phyloP scores from a whole-genome alignment of 2,329 filamentous ascomycete species.

The Stenocarpella maydis region DNA sequence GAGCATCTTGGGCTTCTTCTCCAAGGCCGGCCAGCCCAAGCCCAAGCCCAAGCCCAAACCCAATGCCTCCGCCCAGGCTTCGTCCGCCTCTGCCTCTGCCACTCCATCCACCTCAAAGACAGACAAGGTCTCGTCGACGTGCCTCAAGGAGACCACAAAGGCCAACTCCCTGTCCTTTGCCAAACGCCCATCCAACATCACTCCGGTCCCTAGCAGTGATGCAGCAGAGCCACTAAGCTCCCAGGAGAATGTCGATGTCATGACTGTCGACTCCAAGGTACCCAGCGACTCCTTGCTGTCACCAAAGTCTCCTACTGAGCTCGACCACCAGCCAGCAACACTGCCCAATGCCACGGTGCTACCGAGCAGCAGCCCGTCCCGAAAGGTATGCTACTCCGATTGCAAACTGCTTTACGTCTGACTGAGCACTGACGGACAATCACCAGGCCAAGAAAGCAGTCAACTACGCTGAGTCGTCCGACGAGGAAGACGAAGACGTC shows the following conservation, averaged over 20 bases:
- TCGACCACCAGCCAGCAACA: constrained; percentile 48
- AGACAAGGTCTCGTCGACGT: constrained; percentile 46
- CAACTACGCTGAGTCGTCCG: constrained; percentile 87
- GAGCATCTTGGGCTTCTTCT: constrained; percentile 83
- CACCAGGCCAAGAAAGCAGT: constrained; percentile 63
- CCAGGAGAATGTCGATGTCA: constrained; percentile 67
- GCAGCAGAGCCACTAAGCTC: constrained; percentile 72
- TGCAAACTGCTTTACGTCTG: not conserved
- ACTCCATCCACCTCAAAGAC: constrained; percentile 39
- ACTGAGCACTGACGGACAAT: not conserved
- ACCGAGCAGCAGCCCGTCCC: constrained; percentile 74
- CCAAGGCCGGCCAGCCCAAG: constrained; percentile 57
- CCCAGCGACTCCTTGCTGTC: constrained; percentile 59
- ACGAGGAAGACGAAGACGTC: constrained; percentile 81
- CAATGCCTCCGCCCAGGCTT: constrained; percentile 45
- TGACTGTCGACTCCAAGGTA: constrained; percentile 54
- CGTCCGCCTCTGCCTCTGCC: constrained; percentile 41
- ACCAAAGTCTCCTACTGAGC: constrained; percentile 53
- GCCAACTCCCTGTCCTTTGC: constrained; percentile 52
- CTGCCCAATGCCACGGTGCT: constrained; percentile 48
- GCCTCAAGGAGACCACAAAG: constrained; percentile 55
- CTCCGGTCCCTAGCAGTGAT: constrained; percentile 85
- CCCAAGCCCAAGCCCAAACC: constrained; percentile 20
- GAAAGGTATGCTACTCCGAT: constrained; percentile 67
- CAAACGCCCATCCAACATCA: constrained; percentile 59